These are phyloP conservation scores for Sarocladiaceae sp. DNA, from an alignment of 2,329 filamentous ascomycete species.

Conservation along the genomic window DNA sequence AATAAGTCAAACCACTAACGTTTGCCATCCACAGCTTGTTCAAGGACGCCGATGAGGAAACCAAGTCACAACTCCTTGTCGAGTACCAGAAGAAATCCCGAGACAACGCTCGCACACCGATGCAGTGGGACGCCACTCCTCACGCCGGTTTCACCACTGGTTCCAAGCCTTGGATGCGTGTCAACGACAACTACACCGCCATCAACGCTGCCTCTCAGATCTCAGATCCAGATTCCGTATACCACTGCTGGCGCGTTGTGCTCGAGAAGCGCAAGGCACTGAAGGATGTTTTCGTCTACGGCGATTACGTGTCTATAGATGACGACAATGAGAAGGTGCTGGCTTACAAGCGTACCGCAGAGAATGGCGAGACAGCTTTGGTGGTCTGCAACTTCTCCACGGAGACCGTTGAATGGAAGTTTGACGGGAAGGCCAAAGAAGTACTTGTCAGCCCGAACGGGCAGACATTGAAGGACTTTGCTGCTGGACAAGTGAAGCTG, in stretches of 20 bases:
- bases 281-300: conserved; percentile 63
- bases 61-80: conserved; percentile 28
- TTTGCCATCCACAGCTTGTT: conserved; percentile 22
- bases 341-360: conserved; percentile 31
- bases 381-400: conserved; percentile 35
- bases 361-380: conserved; percentile 26
- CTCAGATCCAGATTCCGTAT: conserved; percentile 44
- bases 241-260: conserved; percentile 57
- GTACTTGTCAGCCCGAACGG: conserved; percentile 29
- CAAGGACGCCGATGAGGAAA: conserved; percentile 34
- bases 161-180: conserved; percentile 64
- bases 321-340: conserved; percentile 31
- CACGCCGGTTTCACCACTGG: conserved; percentile 62
- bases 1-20: neutral
- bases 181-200: conserved; percentile 57
- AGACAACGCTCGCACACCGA: conserved; percentile 68
- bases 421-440: conserved; percentile 23
- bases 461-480: conserved; percentile 23
- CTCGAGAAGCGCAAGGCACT: conserved; percentile 57
- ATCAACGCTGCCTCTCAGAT: conserved; percentile 59
- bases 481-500: conserved; percentile 22
- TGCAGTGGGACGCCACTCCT: conserved; percentile 61
- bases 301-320: conserved; percentile 41
- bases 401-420: conserved; percentile 26
- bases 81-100: conserved; percentile 57